Conservation (phyloP, 2,329 filamentous ascomycete genomes). For the Diaporthe sp. region DNA sequence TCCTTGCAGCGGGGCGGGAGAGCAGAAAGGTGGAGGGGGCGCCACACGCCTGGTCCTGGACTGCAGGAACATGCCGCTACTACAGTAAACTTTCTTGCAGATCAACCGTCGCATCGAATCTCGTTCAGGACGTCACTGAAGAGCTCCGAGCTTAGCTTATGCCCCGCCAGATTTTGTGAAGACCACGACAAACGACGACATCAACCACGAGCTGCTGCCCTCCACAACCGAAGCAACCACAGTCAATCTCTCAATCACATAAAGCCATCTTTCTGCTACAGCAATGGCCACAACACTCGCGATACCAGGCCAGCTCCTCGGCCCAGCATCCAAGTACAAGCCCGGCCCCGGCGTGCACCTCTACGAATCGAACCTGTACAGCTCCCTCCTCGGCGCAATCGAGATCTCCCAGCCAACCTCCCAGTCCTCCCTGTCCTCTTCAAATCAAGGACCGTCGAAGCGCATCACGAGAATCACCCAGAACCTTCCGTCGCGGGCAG, state of each 20-base stretch:
- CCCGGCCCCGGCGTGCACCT: constrained; percentile 89
- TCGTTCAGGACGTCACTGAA: constrained; percentile 1
- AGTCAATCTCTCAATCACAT: background rate
- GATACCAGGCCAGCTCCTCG: constrained; percentile 86
- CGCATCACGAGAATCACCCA: constrained; percentile 69
- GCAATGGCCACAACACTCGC: constrained; percentile 61
- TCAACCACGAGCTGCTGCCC: background rate
- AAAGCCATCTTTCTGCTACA: background rate
- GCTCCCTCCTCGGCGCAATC: constrained; percentile 84
- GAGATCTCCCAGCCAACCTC: constrained; percentile 63
- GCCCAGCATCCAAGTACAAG: constrained; percentile 73
- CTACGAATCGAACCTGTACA: constrained; percentile 79
- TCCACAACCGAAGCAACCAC: background rate
- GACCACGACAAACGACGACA: background rate
- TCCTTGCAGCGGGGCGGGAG: constrained; percentile 15
- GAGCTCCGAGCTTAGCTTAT: constrained; percentile 10
- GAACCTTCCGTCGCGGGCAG: constrained; percentile 20
- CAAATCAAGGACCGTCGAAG: constrained; percentile 61
- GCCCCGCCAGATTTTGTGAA: constrained; percentile 11
- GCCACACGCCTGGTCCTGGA: constrained; percentile 1
- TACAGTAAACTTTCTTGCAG: constrained; percentile 26
- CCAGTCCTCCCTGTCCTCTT: background rate
- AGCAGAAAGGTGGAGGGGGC: background rate
- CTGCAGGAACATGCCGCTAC: constrained; percentile 29
- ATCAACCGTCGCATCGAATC: constrained; percentile 19